These are phyloP conservation scores for Fusarium sp. DNA, from an alignment of 2,329 filamentous ascomycete genomes.

Conservation along the genomic window DNA sequence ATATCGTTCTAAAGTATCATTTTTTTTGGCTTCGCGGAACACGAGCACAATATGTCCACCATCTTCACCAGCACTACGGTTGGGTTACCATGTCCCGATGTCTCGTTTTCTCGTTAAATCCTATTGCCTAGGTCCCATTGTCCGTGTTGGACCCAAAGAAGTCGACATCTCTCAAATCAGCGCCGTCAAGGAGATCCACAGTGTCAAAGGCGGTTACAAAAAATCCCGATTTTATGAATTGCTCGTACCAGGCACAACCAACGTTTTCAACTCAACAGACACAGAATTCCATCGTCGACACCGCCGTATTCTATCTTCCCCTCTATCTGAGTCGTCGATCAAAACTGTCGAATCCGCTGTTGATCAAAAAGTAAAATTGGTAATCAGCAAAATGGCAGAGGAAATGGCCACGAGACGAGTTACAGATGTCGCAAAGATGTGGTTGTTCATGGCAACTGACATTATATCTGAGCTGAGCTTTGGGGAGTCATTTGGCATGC, in stretches of 20 bases:
- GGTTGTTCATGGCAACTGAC: not conserved
- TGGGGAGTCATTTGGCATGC: not conserved
- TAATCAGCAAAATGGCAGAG: not conserved
- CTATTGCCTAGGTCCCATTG: not conserved
- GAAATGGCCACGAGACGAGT: not conserved
- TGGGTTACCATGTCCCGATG: not conserved
- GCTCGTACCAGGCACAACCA: not conserved
- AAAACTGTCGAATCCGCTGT: not conserved
- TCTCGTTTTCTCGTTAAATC: not conserved
- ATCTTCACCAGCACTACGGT: not conserved
- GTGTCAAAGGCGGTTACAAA: not conserved
- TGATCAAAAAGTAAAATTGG: not conserved
- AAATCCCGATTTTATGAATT: conserved; percentile 3
- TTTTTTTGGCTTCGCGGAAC: not conserved
- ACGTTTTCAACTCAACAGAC: conserved; percentile 4
- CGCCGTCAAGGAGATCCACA: conserved; percentile 12
- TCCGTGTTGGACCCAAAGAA: conserved; percentile 2
- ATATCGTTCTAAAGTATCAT: not conserved
- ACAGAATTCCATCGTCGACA: conserved; percentile 2
- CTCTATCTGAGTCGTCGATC: conserved; percentile 1
- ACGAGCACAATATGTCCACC: not conserved
- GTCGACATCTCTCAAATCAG: conserved; percentile 1
- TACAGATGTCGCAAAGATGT: not conserved
- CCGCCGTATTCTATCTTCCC: not conserved
- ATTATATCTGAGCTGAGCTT: not conserved